phyloP scores from a whole-genome alignment of 805 yeast species.

The Wickerhamomyces pijperi region DNA sequence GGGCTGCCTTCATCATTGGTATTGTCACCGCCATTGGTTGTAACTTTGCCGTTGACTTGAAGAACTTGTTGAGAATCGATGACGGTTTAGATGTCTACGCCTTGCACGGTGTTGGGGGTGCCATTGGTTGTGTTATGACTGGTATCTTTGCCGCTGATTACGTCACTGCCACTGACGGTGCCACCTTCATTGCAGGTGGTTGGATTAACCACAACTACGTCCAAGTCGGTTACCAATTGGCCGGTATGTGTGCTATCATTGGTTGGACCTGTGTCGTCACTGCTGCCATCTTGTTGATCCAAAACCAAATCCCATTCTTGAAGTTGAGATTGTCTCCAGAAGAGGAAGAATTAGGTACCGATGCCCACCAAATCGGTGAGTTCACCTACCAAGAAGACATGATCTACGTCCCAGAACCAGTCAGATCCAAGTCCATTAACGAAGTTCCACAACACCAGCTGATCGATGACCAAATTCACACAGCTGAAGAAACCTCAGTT shows the following conservation, averaged over 20 bases:
- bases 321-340: conserved; percentile 76
- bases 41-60: conserved; percentile 78
- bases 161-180: conserved; percentile 74
- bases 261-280: conserved; percentile 72
- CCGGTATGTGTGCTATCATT: conserved; percentile 61
- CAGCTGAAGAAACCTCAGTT: conserved; percentile 9
- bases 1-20: conserved; percentile 81
- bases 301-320: conserved; percentile 73
- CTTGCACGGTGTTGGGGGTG: conserved; percentile 90
- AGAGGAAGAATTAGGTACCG: conserved; percentile 83
- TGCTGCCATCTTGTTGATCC: conserved; percentile 46
- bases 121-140: conserved; percentile 71
- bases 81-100: conserved; percentile 95
- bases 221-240: conserved; percentile 84
- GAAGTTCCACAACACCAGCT: conserved; percentile 16
- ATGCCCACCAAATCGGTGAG: conserved; percentile 85
- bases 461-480: conserved; percentile 24
- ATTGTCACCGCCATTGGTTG: conserved; percentile 65
- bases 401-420: conserved; percentile 66
- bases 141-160: conserved; percentile 91
- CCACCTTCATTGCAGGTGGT: conserved; percentile 63
- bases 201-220: conserved; percentile 76
- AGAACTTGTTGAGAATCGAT: conserved; percentile 62
- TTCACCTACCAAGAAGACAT: conserved; percentile 59
- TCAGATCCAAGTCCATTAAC: conserved; percentile 37